Percentiles rank a stretch among this genome's conserved stretches.
Conservation (phyloP, 2,329 filamentous ascomycete species). For the Fusarium mexicanum region DNA sequence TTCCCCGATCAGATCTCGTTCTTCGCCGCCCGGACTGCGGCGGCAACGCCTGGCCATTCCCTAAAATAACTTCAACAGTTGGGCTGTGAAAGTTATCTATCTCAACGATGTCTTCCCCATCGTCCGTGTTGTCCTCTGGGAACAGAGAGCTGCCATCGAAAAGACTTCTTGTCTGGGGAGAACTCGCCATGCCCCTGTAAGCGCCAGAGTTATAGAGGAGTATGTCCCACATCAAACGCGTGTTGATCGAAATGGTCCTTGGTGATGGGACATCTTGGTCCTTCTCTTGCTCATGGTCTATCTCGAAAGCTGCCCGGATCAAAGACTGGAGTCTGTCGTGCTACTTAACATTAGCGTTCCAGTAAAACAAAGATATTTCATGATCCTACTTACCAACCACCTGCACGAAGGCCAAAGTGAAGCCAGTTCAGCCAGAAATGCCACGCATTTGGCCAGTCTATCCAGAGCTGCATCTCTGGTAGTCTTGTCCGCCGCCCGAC, state of each 20-base stretch:
- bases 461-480: background rate
- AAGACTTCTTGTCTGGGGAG: background rate
- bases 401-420: background rate
- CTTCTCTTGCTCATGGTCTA: background rate
- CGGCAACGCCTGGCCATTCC: background rate
- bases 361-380: fast-evolving
- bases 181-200: background rate
- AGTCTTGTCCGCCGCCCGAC: background rate
- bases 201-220: background rate
- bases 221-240: background rate
- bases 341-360: background rate
- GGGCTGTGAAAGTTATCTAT: background rate
- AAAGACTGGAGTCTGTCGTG: background rate
- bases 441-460: background rate
- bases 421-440: background rate
- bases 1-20: background rate
- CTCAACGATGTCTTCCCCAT: background rate
- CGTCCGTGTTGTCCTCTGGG: background rate
- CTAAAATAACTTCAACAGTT: background rate
- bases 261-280: background rate
- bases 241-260: background rate
- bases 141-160: background rate
- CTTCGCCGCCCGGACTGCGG: background rate
- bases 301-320: background rate
- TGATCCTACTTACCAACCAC: background rate